phyloP scores from a whole-genome alignment of 179 eudicot genomes.

The Silene noctiflora region DNA sequence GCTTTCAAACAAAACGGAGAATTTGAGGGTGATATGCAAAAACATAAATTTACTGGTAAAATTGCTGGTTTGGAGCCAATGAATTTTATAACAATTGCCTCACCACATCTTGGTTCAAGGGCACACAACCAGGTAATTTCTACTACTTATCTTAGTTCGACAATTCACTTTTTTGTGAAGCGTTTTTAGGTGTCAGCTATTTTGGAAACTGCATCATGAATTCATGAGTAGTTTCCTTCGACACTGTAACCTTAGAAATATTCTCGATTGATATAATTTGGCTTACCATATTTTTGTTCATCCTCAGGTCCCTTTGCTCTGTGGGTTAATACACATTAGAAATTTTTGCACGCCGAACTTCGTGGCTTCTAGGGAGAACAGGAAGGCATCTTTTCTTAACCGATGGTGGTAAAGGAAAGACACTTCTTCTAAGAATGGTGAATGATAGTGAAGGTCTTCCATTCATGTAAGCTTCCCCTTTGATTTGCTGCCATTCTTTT shows the following conservation, averaged over 20 bases:
- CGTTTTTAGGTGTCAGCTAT: too few relatives aligned
- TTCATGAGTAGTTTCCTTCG: too few relatives aligned
- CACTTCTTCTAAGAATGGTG: conserved; percentile 77
- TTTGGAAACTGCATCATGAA: too few relatives aligned
- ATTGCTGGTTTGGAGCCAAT: conserved; percentile 92
- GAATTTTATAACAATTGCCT: conserved; percentile 77
- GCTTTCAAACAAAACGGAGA: conserved; percentile 25
- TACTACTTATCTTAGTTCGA: background rate
- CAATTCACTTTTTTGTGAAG: background rate
- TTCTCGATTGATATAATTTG: background rate
- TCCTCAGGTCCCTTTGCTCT: conserved; percentile 66
- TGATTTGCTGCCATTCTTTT: conserved; percentile 2
- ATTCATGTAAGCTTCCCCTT: conserved; percentile 52
- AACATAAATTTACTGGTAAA: conserved; percentile 41
- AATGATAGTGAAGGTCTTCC: conserved; percentile 58
- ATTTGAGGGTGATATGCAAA: conserved; percentile 22
- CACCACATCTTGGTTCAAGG: conserved; percentile 93
- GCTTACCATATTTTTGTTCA: background rate
- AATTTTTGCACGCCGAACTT: conserved; percentile 48
- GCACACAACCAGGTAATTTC: conserved; percentile 79
- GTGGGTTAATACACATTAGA: conserved; percentile 65
- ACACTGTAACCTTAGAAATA: too few relatives aligned
- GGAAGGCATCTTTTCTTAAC: conserved; percentile 63
- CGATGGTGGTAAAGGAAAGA: conserved; percentile 54
- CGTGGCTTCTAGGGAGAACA: conserved; percentile 72